Evolutionary conservation across 306 rosid genomes (phyloP).

Genomic region (Hippophae tibetana): DNA sequence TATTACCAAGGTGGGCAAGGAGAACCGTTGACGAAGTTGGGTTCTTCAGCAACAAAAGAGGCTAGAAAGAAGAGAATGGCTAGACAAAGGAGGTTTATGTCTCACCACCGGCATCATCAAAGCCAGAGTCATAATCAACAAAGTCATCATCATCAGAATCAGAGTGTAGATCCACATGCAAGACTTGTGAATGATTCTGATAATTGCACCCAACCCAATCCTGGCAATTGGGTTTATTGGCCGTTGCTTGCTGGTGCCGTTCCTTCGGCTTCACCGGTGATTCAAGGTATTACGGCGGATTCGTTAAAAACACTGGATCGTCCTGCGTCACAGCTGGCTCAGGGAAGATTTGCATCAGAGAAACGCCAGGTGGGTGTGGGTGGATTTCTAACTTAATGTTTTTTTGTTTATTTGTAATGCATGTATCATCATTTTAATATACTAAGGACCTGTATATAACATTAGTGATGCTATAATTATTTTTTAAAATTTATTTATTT

Average conservation of each 20-base stretch:
- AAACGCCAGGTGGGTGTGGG: conserved; percentile 49
- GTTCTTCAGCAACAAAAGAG: conserved; percentile 80
- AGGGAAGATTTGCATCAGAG: conserved; percentile 19
- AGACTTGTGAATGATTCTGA: conserved; percentile 20
- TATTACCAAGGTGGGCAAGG: conserved; percentile 41
- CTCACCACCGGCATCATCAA: conserved; percentile 37
- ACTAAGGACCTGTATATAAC: too few species aligned
- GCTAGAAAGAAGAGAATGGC: conserved; percentile 97
- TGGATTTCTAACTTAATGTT: not conserved
- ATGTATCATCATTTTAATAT: too few species aligned
- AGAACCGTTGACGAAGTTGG: conserved; percentile 44
- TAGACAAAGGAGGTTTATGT: conserved; percentile 50
- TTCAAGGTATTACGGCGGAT: conserved; percentile 24
- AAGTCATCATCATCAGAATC: conserved; percentile 16
- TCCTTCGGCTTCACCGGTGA: not conserved
- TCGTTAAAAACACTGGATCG: conserved; percentile 24
- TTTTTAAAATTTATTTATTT: too few species aligned
- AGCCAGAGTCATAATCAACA: conserved; percentile 11
- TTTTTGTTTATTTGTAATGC: not conserved
- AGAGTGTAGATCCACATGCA: conserved; percentile 25
- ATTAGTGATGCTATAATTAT: too few species aligned
- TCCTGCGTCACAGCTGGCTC: conserved; percentile 29
- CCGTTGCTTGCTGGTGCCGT: conserved; percentile 16
- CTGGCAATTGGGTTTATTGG: conserved; percentile 73
- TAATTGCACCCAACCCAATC: conserved; percentile 42